Conservation (phyloP, 2,329 filamentous ascomycete species). For the Karstenula rhodostoma region DNA sequence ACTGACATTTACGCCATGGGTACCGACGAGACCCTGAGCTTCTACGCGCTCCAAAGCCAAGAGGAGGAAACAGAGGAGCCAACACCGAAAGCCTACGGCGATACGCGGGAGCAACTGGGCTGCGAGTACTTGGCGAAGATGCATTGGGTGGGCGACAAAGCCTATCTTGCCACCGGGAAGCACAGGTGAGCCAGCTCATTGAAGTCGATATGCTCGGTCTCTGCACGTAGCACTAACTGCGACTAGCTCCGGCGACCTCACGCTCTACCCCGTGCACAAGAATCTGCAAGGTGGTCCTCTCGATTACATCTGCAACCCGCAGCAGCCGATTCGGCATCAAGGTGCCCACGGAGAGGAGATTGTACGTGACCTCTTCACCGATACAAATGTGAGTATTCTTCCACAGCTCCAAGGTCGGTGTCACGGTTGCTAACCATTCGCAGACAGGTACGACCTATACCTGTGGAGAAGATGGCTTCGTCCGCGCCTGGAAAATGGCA, state of each 20-base stretch:
- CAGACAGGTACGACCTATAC: slow-evolving; percentile 52
- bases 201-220: not conserved
- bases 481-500: slow-evolving; percentile 53
- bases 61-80: slow-evolving; percentile 64
- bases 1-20: slow-evolving; percentile 72
- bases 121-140: slow-evolving; percentile 80
- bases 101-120: slow-evolving; percentile 69
- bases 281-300: slow-evolving; percentile 29
- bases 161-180: slow-evolving; percentile 70
- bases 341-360: slow-evolving; percentile 60
- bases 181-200: slow-evolving; percentile 65
- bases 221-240: slow-evolving; percentile 9
- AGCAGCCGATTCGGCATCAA: slow-evolving; percentile 39
- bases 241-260: slow-evolving; percentile 35
- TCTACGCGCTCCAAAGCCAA: slow-evolving; percentile 74
- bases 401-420: not conserved
- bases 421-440: not conserved
- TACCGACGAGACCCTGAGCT: slow-evolving; percentile 78
- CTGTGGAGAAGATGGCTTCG: slow-evolving; percentile 59
- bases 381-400: slow-evolving; percentile 39
- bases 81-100: slow-evolving; percentile 65
- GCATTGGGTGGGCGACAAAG: slow-evolving; percentile 66
- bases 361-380: slow-evolving; percentile 56
- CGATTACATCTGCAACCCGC: slow-evolving; percentile 39
- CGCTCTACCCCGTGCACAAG: slow-evolving; percentile 43